Base-by-base conservation (phyloP, 495 filamentous ascomycete genomes). In the Parmelia sp. region DNA sequence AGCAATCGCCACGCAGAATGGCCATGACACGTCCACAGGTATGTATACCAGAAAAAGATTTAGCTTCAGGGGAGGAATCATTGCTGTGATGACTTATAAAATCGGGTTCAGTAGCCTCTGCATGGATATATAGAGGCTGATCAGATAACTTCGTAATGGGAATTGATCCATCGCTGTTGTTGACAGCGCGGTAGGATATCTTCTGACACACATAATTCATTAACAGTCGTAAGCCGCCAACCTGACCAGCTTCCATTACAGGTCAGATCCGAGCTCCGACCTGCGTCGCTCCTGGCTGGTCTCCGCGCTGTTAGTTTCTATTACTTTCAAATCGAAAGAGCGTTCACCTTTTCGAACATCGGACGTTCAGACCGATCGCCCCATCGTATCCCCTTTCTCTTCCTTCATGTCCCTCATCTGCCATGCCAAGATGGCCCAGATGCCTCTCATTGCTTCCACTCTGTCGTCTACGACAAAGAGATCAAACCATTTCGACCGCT, bases 401-500 rank as follows among this genome's bases (percentile, higher is more conserved):
- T 72, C 69, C 65, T 72, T 74, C 9, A 61, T 49, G 23, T 66
- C 68, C 64, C 89, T 79, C 82, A 91, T 86, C 68, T 87, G 73
- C 72, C 82, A 92, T 31, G 79, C 80, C 81, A 95, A 88, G 57
- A 93, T 75, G 12, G 81, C 83, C 91, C 91, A 96, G 6, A 95
- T 72, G 0, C 86, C 79, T 63, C 86, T 72, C 79, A 93, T 85
- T 5, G 86, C 86, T 69, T 88, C 84, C 19, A 89, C 70, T 23
- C 92, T 78, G 29, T 96, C 87, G 39, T 86, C 80, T 5, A 74
- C 71, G 63, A 84, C 70, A 61, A 94, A 86, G 25, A 96, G 73
- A 70, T 96, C 88, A 69, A 82, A 91, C 92, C 92, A 96, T 61
- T 74, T 77, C 45, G 85, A 90, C 55, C 91, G 82, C 71, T 85